Conservation (phyloP, 2,329 filamentous ascomycete genomes). For the Aspergillus aculeatinus region DNA sequence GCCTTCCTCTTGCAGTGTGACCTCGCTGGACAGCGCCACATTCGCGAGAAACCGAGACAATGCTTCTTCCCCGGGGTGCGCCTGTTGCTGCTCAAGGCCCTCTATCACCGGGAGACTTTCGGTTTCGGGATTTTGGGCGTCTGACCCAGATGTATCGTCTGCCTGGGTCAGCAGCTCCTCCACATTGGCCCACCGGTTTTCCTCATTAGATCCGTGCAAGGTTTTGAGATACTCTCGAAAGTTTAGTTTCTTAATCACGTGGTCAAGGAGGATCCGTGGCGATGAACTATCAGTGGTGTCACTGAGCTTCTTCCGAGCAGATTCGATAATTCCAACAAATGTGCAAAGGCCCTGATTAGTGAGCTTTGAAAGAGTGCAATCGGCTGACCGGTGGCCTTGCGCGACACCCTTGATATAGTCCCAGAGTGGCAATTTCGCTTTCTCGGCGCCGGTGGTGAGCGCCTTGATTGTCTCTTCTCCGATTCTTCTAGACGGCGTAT, state of each 20-base stretch:
- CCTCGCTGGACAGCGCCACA: slow-evolving; percentile 78
- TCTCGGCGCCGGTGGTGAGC: slow-evolving; percentile 74
- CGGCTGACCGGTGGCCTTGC: slow-evolving; percentile 52
- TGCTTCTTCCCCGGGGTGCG: slow-evolving; percentile 57
- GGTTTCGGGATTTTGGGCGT: slow-evolving; percentile 54
- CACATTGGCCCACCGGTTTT: slow-evolving; percentile 82
- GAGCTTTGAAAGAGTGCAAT: slow-evolving; percentile 56
- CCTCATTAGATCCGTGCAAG: slow-evolving; percentile 70
- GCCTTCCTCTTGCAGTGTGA: slow-evolving; percentile 50
- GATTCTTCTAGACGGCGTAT: slow-evolving; percentile 76
- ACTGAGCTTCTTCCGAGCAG: slow-evolving; percentile 53
- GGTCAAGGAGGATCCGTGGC: slow-evolving; percentile 53
- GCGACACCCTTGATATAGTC: slow-evolving; percentile 62
- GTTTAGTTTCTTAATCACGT: slow-evolving; percentile 63
- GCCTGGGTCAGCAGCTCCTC: slow-evolving; percentile 83
- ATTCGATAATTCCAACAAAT: slow-evolving; percentile 52
- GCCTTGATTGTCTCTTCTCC: slow-evolving; percentile 75
- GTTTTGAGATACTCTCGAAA: slow-evolving; percentile 73
- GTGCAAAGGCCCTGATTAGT: slow-evolving; percentile 28
- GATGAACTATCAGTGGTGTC: slow-evolving; percentile 42
- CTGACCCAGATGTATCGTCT: slow-evolving; percentile 61
- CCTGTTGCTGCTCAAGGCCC: slow-evolving; percentile 61
- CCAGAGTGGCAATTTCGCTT: slow-evolving; percentile 71
- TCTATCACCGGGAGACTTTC: slow-evolving; percentile 66
- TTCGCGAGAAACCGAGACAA: slow-evolving; percentile 85